These are phyloP conservation scores for Tulasnella calospora DNA, from an alignment of 768 basidiomycete species.

Conservation along the genomic window DNA sequence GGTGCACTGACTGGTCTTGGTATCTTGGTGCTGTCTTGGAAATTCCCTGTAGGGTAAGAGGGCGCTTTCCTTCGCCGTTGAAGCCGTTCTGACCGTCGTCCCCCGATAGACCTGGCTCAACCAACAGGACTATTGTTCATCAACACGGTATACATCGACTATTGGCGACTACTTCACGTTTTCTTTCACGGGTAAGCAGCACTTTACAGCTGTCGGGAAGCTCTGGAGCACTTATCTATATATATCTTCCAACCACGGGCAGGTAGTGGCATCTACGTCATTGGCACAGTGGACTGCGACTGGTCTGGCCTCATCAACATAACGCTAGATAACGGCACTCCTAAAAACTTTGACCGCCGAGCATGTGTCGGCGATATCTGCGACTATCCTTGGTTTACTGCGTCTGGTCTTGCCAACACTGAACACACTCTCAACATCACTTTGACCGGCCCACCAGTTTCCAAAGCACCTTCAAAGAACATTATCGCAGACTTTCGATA, in stretches of 20 bases:
- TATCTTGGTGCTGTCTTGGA: not conserved
- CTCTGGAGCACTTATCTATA: not conserved
- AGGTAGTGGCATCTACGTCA: conserved; percentile 13
- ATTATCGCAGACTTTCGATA: conserved; percentile 16
- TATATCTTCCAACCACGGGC: not conserved
- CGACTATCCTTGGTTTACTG: conserved; percentile 17
- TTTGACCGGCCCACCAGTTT: not conserved
- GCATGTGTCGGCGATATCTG: conserved; percentile 5
- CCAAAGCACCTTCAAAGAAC: not conserved
- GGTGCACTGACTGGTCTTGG: not conserved
- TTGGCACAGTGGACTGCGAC: conserved; percentile 18
- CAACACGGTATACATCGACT: conserved; percentile 9
- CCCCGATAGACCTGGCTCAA: not conserved
- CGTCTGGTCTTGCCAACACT: not conserved
- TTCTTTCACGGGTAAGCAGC: not conserved
- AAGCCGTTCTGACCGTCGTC: not conserved
- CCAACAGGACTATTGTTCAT: not conserved
- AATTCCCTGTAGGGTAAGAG: not conserved
- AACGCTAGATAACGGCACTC: not conserved
- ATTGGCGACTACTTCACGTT: conserved; percentile 7
- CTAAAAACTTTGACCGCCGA: conserved; percentile 3
- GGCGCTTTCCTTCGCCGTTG: not conserved
- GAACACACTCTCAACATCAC: not conserved
- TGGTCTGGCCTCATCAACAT: conserved; percentile 17
- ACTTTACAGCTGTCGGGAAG: not conserved